Evolutionary conservation across 1,284 basidiomycete species (phyloP).

Genomic region (Rhodotorula sp.): DNA sequence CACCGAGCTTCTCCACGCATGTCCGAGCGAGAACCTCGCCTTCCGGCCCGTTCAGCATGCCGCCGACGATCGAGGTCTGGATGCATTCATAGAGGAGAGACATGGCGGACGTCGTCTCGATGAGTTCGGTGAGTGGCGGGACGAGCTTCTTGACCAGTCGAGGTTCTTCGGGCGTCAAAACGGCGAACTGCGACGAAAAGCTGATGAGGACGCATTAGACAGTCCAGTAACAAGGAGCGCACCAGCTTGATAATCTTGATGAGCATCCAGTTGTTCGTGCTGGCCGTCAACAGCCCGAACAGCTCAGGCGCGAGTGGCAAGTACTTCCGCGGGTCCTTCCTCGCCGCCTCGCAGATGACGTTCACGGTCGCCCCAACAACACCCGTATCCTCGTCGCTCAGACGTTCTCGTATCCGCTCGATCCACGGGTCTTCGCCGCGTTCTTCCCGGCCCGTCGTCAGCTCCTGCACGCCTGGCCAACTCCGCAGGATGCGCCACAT

Average conservation of each 20-base stretch:
- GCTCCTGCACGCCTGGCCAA: conserved; percentile 37
- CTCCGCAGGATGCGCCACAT: conserved; percentile 39
- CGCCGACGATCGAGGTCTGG: conserved; percentile 94
- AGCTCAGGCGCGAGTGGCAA: conserved; percentile 84
- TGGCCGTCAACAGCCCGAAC: conserved; percentile 90
- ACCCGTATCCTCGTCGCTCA: conserved; percentile 80
- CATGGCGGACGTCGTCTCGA: conserved; percentile 92
- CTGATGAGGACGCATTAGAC: not conserved
- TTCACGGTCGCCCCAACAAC: conserved; percentile 92
- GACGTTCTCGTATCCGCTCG: conserved; percentile 74
- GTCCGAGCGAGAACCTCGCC: conserved; percentile 80
- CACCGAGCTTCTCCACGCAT: conserved; percentile 90
- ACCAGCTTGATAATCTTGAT: conserved; percentile 98
- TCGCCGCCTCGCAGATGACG: conserved; percentile 88
- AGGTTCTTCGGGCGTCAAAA: conserved; percentile 84
- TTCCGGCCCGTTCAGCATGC: conserved; percentile 74
- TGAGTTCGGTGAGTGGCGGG: conserved; percentile 88
- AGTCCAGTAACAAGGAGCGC: conserved; percentile 43
- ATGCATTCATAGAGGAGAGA: conserved; percentile 97
- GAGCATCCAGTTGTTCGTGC: conserved; percentile 98
- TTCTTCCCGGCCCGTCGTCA: conserved; percentile 35
- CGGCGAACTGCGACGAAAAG: conserved; percentile 69
- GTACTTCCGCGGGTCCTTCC: conserved; percentile 73
- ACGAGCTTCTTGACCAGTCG: conserved; percentile 91
- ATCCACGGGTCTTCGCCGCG: conserved; percentile 52